These are phyloP conservation scores for Aspergillus melleus DNA, from an alignment of 2,329 filamentous ascomycete genomes.

Conservation along the genomic window DNA sequence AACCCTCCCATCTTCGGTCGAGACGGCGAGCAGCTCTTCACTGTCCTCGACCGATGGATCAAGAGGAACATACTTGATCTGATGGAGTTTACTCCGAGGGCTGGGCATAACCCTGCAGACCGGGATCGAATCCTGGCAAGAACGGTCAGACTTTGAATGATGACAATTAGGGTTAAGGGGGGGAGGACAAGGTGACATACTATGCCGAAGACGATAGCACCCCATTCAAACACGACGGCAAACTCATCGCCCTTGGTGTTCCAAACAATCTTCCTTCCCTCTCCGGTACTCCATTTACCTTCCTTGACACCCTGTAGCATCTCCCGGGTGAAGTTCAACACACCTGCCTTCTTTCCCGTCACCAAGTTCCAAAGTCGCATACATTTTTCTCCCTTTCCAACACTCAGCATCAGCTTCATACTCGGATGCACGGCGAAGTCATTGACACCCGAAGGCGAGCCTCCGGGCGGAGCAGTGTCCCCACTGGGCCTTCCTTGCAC, in stretches of 20 bases:
- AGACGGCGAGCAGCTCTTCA: conserved; percentile 67
- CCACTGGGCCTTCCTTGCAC: conserved; percentile 77
- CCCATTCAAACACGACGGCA: conserved; percentile 83
- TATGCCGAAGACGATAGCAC: conserved; percentile 81
- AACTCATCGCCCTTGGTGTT: conserved; percentile 76
- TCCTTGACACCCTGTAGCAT: conserved; percentile 76
- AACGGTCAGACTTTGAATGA: conserved; percentile 17
- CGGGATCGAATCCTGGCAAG: conserved; percentile 67
- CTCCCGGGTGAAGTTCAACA: conserved; percentile 77
- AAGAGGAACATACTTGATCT: conserved; percentile 67
- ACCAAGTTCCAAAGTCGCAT: conserved; percentile 97
- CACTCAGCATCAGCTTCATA: conserved; percentile 94
- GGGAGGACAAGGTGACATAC: conserved; percentile 34
- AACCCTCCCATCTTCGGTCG: conserved; percentile 87
- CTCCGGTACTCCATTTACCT: conserved; percentile 72
- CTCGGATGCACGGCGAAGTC: conserved; percentile 94
- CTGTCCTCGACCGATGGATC: conserved; percentile 47
- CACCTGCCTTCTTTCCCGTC: conserved; percentile 91
- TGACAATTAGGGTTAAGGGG: neutral
- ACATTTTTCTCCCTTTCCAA: conserved; percentile 82
- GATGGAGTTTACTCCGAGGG: conserved; percentile 76
- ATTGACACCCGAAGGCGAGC: conserved; percentile 83
- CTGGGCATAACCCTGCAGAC: conserved; percentile 70
- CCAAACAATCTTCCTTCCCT: conserved; percentile 82
- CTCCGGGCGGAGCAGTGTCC: conserved; percentile 81